Conservation (phyloP, 306 rosid genomes). For the Luffa acutangula region DNA sequence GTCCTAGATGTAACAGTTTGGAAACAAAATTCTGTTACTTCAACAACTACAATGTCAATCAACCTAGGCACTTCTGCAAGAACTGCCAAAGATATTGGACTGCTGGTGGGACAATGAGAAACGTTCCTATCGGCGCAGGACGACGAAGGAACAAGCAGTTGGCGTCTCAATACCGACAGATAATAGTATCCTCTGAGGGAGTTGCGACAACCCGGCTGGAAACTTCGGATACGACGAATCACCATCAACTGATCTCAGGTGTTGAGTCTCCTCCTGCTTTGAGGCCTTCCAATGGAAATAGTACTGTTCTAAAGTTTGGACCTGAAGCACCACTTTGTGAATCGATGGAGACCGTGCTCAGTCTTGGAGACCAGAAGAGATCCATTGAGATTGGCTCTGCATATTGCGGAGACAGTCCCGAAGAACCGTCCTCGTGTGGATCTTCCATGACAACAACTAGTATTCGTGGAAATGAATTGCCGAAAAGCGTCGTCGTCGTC, state of each 20-base stretch:
- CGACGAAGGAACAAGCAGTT: conserved; percentile 61
- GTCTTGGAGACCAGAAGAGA: conserved; percentile 25
- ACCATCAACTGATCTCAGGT: conserved; percentile 18
- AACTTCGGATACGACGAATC: conserved; percentile 16
- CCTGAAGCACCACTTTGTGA: conserved; percentile 38
- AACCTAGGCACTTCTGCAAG: conserved; percentile 78
- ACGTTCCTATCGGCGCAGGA: conserved; percentile 68
- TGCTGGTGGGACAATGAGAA: conserved; percentile 73
- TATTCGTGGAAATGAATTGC: conserved; percentile 25
- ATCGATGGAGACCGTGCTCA: conserved; percentile 37
- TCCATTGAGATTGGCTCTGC: conserved; percentile 18
- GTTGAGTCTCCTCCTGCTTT: conserved; percentile 18
- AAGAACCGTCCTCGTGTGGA: conserved; percentile 26
- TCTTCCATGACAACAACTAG: conserved; percentile 24
- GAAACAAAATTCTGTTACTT: conserved; percentile 76
- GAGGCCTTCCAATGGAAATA: conserved; percentile 21
- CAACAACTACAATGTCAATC: conserved; percentile 72
- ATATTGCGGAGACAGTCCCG: conserved; percentile 19
- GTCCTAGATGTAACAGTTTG: conserved; percentile 63
- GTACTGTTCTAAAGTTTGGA: conserved; percentile 43
- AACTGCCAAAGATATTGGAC: conserved; percentile 83
- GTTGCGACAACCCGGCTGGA: conserved; percentile 26
- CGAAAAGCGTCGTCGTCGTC: conserved; percentile 1
- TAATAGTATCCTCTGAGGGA: conserved; percentile 38
- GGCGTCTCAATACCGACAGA: conserved; percentile 43